phyloP scores from a whole-genome alignment of 1,139 yeast species.

The Sugiyamaella pinicola region DNA sequence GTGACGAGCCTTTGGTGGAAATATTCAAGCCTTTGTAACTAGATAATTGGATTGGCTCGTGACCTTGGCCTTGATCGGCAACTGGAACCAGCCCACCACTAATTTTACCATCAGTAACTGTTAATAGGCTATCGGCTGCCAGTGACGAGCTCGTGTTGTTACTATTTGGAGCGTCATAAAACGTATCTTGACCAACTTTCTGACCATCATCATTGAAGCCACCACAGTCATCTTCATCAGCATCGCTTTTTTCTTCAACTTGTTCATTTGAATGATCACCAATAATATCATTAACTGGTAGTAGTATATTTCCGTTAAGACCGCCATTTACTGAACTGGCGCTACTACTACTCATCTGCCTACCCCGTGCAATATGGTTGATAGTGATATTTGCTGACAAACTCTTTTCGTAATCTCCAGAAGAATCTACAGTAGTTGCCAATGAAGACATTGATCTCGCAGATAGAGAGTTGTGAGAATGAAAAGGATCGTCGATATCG shows the following conservation, averaged over 20 bases:
- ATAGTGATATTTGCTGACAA: conserved; percentile 3
- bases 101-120: conserved; percentile 8
- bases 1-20: conserved; percentile 4
- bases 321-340: conserved; percentile 5
- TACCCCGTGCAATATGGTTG: background rate
- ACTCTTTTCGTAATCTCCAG: conserved; percentile 16
- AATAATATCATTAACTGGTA: conserved; percentile 1
- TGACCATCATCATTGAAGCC: background rate
- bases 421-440: conserved; percentile 31
- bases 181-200: conserved; percentile 10
- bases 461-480: conserved; percentile 25
- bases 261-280: background rate
- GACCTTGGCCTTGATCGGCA: background rate
- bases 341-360: conserved; percentile 14
- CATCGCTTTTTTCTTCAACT: background rate
- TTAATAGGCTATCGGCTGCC: conserved; percentile 10
- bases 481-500: conserved; percentile 22
- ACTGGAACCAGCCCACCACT: background rate
- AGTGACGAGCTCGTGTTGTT: conserved; percentile 6
- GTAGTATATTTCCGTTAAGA: background rate
- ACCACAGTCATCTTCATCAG: background rate
- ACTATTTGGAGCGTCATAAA: conserved; percentile 14
- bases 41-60: background rate
- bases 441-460: conserved; percentile 32
- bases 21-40: conserved; percentile 11